Base-by-base conservation (phyloP, 148 eudicot genomes). In the Linanthus parryae region DNA sequence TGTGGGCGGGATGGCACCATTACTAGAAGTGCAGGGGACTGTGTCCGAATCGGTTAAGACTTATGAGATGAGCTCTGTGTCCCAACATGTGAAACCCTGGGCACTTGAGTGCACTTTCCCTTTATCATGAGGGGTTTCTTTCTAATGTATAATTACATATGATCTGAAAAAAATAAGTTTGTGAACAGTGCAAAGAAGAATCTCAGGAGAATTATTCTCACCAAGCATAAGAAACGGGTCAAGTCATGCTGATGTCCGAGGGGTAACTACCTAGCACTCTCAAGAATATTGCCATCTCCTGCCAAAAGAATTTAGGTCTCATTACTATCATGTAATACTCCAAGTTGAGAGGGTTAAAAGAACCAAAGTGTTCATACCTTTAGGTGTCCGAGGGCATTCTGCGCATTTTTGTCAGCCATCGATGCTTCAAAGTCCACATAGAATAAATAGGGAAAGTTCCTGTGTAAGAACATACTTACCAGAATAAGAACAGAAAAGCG, bases 221-320 rank as follows among this genome's bases (percentile, higher is more conserved):
- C 59, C 44, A 20, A 27, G 54, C 39, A 21, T 28, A 3, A n/a
- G 26, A 15, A 22, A 20, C 48, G 44, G 48, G 13, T 81, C 64
- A 85, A 30, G 54, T 24, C 61, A 62, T 73, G 75, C 79, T 74
- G 34, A 18, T 66, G 74, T 83, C 85, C 15, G 83, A 64, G 0
- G 85, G 90, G 54, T 79, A 83, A 65, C 90, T 79, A 33, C 90
- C 90, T 22, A 79, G 69, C 41, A 83, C 85, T 54, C 90, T 75
- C 56, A 83, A 57, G 69, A 79, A 67, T 35, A 82, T 74, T 31
- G 82, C 85, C 63, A 83, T 70, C 63, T 83, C 90, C 89, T 82
- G 76, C 47, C 30, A 52, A 52, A 50, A 14, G 52, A 41, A 44
- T 24, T 16, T 3, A 19, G 19, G 17, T 28, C 34, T 35, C 40